A percentile compares a stretch with the other conserved stretches of the same genome.
phyloP scores from a whole-genome alignment of 108 stramenopile genomes.

The Licmophora abbreviata region DNA sequence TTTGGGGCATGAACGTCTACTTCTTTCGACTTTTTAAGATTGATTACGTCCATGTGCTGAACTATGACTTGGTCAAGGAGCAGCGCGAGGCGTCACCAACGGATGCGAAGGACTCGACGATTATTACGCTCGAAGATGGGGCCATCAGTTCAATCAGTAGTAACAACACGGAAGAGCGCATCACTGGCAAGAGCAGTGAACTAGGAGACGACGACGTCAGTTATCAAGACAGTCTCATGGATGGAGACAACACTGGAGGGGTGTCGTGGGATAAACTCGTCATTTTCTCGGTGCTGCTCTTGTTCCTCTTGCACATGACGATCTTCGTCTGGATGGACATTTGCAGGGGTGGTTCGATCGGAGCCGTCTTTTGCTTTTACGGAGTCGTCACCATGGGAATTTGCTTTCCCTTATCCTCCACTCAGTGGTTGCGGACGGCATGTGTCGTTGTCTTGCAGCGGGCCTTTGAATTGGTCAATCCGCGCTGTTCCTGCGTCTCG shows the following conservation, averaged over 20 bases:
- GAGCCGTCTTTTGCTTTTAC: slow-evolving; percentile 74
- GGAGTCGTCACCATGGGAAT: slow-evolving; percentile 39
- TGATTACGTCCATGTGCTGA: slow-evolving; percentile 64
- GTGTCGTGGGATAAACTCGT: slow-evolving; percentile 26
- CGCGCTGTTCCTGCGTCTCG: slow-evolving; percentile 51
- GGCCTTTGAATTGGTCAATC: slow-evolving; percentile 58
- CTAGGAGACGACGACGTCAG: slow-evolving; percentile 19
- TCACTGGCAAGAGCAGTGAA: background rate
- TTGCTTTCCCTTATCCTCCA: slow-evolving; percentile 44
- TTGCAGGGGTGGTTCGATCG: slow-evolving; percentile 48
- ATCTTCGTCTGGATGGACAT: slow-evolving; percentile 59
- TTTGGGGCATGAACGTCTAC: slow-evolving; percentile 87
- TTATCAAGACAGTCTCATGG: slow-evolving; percentile 1
- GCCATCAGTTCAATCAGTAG: background rate
- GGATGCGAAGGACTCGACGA: background rate
- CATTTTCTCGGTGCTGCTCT: slow-evolving; percentile 37
- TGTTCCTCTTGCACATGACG: slow-evolving; percentile 49
- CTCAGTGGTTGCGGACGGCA: slow-evolving; percentile 54
- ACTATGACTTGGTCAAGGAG: slow-evolving; percentile 52
- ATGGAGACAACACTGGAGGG: slow-evolving; percentile 2
- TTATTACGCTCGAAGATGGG: background rate
- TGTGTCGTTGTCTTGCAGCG: slow-evolving; percentile 45
- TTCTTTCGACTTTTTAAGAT: slow-evolving; percentile 70
- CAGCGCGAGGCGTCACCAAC: background rate
- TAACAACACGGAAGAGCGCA: background rate